Evolutionary conservation across 2,329 filamentous ascomycete species (phyloP).

Genomic region (Calonectria honghensis): DNA sequence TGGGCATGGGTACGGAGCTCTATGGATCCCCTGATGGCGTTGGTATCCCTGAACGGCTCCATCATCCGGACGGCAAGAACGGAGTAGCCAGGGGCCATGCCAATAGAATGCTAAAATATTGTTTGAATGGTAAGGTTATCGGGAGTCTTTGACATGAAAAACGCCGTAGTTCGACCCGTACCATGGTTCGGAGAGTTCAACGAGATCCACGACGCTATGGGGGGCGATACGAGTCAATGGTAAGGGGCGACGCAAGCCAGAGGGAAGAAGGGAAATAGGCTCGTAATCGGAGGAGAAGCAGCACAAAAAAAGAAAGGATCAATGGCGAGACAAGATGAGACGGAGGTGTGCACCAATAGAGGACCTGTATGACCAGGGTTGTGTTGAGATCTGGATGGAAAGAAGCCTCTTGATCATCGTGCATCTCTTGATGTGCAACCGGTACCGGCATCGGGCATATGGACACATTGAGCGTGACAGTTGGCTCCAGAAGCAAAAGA

Average conservation of each 20-base stretch:
- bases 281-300: neutral
- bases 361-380: slow-evolving; percentile 25
- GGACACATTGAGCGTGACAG: slow-evolving; percentile 35
- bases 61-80: slow-evolving; percentile 48
- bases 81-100: slow-evolving; percentile 44
- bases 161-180: neutral
- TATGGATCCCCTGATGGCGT: slow-evolving; percentile 37
- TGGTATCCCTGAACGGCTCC: slow-evolving; percentile 48
- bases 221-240: slow-evolving; percentile 20
- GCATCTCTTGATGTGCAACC: neutral
- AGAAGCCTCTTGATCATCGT: slow-evolving; percentile 20
- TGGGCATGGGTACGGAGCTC: slow-evolving; percentile 40
- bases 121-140: slow-evolving; percentile 45
- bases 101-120: slow-evolving; percentile 44
- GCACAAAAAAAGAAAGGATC: neutral
- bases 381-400: slow-evolving; percentile 27
- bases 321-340: slow-evolving; percentile 25
- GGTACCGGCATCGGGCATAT: slow-evolving; percentile 34
- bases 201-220: slow-evolving; percentile 16
- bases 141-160: slow-evolving; percentile 24
- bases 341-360: slow-evolving; percentile 26
- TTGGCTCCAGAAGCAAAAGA: slow-evolving; percentile 31
- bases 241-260: slow-evolving; percentile 14
- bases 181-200: slow-evolving; percentile 15
- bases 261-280: neutral